Conservation (phyloP, 2,329 filamentous ascomycete species). For the Epichloe aotearoae region DNA sequence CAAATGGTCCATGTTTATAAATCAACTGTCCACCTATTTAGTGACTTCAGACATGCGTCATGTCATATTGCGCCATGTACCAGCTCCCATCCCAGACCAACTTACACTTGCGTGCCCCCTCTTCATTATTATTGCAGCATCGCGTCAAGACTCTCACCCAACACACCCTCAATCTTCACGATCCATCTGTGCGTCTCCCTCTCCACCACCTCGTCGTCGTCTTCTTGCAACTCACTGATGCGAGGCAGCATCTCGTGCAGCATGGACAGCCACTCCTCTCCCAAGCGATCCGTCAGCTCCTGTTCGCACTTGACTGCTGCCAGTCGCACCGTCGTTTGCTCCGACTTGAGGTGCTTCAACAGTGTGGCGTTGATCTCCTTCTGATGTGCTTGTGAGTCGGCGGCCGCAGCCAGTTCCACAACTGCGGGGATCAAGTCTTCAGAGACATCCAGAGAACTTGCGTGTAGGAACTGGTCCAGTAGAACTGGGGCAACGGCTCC, state of each 20-base stretch:
- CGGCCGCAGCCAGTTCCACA: slow-evolving; percentile 65
- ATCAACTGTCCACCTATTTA: too few relatives aligned
- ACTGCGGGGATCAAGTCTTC: slow-evolving; percentile 58
- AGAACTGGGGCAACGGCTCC: slow-evolving; percentile 56
- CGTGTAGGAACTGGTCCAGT: slow-evolving; percentile 49
- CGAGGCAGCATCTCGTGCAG: slow-evolving; percentile 93
- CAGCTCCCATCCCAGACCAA: neutral
- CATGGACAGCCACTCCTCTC: slow-evolving; percentile 86
- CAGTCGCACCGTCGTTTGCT: slow-evolving; percentile 58
- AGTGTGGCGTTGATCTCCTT: slow-evolving; percentile 74
- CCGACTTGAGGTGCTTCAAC: slow-evolving; percentile 64
- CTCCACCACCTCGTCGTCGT: slow-evolving; percentile 90
- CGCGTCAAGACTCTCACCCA: slow-evolving; percentile 81
- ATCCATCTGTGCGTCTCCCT: slow-evolving; percentile 85
- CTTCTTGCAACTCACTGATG: slow-evolving; percentile 90
- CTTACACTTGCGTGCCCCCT: neutral
- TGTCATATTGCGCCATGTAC: neutral
- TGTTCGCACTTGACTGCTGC: slow-evolving; percentile 75
- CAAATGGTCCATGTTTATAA: too few relatives aligned
- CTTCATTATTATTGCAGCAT: slow-evolving; percentile 61
- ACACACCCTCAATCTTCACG: slow-evolving; percentile 70
- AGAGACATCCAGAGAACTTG: slow-evolving; percentile 27
- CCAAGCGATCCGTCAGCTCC: slow-evolving; percentile 62
- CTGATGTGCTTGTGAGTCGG: slow-evolving; percentile 78
- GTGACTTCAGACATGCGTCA: too few relatives aligned